Base-by-base conservation (phyloP, 202 grass and related monocot genomes). In the Cymbopogon flexuosus region DNA sequence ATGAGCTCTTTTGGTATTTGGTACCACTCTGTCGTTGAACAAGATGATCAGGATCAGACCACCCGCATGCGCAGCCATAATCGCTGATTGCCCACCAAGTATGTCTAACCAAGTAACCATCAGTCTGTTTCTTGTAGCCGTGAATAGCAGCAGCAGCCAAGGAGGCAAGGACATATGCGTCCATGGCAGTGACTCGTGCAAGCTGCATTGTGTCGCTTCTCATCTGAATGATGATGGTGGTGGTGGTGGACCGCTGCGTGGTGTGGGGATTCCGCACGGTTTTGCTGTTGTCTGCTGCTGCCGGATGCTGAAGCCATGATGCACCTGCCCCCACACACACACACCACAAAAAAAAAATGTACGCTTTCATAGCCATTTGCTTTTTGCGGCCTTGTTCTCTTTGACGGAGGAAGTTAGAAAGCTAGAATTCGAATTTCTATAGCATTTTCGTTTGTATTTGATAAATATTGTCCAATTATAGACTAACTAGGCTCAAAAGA, bases 171-270 rank as follows among this genome's bases (percentile, higher is more conserved):
- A 14, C 66, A 69, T 23, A 24, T 42, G 68, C 68, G 35, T 51
- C 19, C 33, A 14, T 45, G 77, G 64, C 54, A 65, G 54, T 68
- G 81, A 63, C 76, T 45, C 11, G 57, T 54, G 65, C 79, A 19
- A 65, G 66, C 72, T 78, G 71, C 82, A 39, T 33, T 45, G 71
- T 19, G 66, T 75, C 68, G 62, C 42, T 79, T 72, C 22, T 35
- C 42, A 79, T 65, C 56, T 62, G 65, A 39, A 65, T 72, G 74
- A 70, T 61, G 45, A 1, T 16, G 45, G 15, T 45, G 70, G 15
- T 29, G 35, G 11, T 10, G 54, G 29, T 24, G 66, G 65, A 42
- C 37, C 65, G 39, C 66, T 15, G 39, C 13, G 66, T 24, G 66
- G 18, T 8, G 51, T 62, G 73, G 72, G 49, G 63, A 76, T 12